Evolutionary conservation across 352 stramenopile species (phyloP).

Genomic region (Phytopythium oedochilum): DNA sequence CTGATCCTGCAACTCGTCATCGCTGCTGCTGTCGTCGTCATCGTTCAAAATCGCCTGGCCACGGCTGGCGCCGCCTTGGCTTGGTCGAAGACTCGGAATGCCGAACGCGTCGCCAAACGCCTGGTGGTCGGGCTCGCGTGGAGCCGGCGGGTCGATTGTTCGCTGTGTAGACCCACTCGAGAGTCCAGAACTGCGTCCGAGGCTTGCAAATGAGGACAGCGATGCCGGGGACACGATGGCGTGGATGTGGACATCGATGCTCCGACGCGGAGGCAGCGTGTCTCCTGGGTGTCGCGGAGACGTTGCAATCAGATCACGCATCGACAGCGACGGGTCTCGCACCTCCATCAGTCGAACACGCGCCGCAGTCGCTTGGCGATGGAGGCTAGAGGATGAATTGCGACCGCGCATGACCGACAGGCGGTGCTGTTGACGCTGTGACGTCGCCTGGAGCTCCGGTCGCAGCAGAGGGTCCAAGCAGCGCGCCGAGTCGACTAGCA

Average conservation of each 20-base stretch:
- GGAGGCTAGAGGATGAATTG: background rate
- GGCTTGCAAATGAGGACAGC: constrained; percentile 52
- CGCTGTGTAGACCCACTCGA: constrained; percentile 3
- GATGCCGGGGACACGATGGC: constrained; percentile 78
- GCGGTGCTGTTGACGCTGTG: constrained; percentile 28
- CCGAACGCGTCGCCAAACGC: constrained; percentile 40
- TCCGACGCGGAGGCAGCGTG: constrained; percentile 33
- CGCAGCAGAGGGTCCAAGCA: constrained; percentile 58
- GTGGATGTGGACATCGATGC: constrained; percentile 87
- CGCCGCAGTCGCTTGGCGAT: constrained; percentile 3
- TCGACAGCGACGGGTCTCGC: constrained; percentile 39
- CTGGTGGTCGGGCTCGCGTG: constrained; percentile 4
- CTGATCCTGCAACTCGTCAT: constrained; percentile 35
- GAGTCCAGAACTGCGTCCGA: background rate
- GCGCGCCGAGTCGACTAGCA: constrained; percentile 63
- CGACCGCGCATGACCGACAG: constrained; percentile 11
- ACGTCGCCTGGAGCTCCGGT: constrained; percentile 38
- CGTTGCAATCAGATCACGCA: constrained; percentile 62
- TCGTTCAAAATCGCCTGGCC: constrained; percentile 23
- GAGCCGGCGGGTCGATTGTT: background rate
- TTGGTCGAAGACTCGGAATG: constrained; percentile 20
- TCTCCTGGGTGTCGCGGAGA: constrained; percentile 24
- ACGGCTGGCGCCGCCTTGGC: constrained; percentile 13
- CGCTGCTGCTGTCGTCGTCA: constrained; percentile 11
- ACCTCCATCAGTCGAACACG: constrained; percentile 20